Percentiles rank a stretch among this genome's conserved stretches.
phyloP scores from a whole-genome alignment of 345 rosid genomes.

The Rubroshorea leprosula region DNA sequence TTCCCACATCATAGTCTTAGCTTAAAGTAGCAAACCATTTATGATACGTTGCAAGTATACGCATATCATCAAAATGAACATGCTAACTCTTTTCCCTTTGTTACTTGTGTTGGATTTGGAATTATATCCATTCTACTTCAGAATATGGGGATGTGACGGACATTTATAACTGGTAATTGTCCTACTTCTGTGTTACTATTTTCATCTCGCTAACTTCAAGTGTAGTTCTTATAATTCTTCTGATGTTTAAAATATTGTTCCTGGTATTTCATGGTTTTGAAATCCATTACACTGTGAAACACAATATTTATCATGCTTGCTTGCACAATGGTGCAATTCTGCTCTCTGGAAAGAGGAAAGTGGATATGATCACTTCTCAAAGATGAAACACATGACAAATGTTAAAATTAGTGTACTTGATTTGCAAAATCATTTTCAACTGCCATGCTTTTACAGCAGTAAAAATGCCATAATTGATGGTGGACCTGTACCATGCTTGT shows the following conservation, averaged over 20 bases:
- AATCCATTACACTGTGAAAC: background rate
- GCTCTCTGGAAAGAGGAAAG: background rate
- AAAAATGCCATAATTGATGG: background rate
- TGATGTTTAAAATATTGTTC: background rate
- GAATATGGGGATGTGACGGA: slow-evolving; percentile 96
- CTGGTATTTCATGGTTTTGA: background rate
- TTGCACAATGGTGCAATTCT: background rate
- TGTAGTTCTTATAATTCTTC: background rate
- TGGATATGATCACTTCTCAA: background rate
- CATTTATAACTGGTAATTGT: slow-evolving; percentile 84
- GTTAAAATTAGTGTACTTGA: background rate
- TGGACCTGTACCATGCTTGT: background rate
- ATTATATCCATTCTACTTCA: slow-evolving; percentile 31
- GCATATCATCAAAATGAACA: background rate
- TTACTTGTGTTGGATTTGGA: background rate
- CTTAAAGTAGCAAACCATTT: background rate
- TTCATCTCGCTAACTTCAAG: background rate
- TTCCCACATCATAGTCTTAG: no score
- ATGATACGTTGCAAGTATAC: background rate
- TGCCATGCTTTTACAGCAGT: background rate
- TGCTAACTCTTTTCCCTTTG: slow-evolving; percentile 11
- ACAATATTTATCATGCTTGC: background rate
- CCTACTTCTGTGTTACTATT: background rate
- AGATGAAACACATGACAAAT: background rate
- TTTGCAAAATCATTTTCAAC: background rate